Conservation (phyloP, 208 protist species). For the Cochliopodium minus region DNA sequence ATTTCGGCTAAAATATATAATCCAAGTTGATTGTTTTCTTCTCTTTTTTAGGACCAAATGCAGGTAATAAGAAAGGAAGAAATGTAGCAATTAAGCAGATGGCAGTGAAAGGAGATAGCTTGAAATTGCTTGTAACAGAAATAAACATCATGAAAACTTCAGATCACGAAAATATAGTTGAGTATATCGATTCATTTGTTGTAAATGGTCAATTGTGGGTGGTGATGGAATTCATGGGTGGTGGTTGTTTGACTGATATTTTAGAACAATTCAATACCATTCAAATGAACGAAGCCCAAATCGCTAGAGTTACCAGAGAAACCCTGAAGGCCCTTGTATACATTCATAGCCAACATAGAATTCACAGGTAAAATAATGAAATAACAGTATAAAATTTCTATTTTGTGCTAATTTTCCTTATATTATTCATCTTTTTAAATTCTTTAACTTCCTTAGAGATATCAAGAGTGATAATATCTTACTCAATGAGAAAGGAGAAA, state of each 20-base stretch:
- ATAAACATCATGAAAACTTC: conserved; percentile 58
- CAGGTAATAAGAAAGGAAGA: conserved; percentile 29
- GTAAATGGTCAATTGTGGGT: conserved; percentile 23
- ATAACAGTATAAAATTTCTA: no score
- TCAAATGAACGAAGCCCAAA: conserved; percentile 30
- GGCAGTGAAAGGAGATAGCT: conserved; percentile 42
- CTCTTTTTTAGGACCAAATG: conserved; percentile 26
- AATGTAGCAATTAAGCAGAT: conserved; percentile 67
- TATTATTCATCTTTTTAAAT: no score
- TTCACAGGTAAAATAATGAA: no score
- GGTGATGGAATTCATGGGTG: conserved; percentile 42
- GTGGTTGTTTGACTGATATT: conserved; percentile 36
- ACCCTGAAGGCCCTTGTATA: conserved; percentile 28
- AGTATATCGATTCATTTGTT: conserved; percentile 56
- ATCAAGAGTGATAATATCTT: conserved; percentile 34
- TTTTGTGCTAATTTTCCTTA: no score
- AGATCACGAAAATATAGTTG: conserved; percentile 58
- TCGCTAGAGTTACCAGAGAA: conserved; percentile 19
- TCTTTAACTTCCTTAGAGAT: no score
- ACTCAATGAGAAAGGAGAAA: conserved; percentile 6
- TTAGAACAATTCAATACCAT: conserved; percentile 14
- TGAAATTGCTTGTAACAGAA: conserved; percentile 52
- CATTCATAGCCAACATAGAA: conserved; percentile 28
- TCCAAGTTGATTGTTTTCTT: conserved; percentile 23
- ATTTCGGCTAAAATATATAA: conserved; percentile 2